Percentiles rank a stretch among this genome's conserved stretches.
Evolutionary conservation across 2,329 filamentous ascomycete genomes (phyloP).

Genomic region (Ascochyta pisi): DNA sequence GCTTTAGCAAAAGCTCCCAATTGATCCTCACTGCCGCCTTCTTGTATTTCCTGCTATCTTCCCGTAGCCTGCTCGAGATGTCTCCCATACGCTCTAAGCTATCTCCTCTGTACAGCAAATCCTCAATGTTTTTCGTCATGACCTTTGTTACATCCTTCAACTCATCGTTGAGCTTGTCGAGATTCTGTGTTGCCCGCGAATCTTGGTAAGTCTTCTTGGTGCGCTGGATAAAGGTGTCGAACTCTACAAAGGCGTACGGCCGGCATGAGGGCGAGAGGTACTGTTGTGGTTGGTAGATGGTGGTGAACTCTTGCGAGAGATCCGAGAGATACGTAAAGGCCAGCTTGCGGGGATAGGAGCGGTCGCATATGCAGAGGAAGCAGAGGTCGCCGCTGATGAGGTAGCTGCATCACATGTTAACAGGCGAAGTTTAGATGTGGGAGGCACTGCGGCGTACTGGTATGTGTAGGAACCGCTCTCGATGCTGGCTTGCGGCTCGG

Average conservation of each 20-base stretch:
- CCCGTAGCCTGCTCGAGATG: conserved; percentile 82
- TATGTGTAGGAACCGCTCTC: conserved; percentile 83
- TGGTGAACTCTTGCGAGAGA: conserved; percentile 87
- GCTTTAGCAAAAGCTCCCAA: conserved; percentile 95
- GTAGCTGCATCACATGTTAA: conserved; percentile 65
- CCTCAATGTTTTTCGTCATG: conserved; percentile 99
- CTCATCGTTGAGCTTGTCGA: conserved; percentile 96
- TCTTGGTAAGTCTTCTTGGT: conserved; percentile 96
- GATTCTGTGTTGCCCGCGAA: conserved; percentile 85
- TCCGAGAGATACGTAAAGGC: conserved; percentile 98
- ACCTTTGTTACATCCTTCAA: conserved; percentile 97
- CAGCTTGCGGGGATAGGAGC: conserved; percentile 94
- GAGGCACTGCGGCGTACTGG: conserved; percentile 67
- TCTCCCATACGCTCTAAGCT: conserved; percentile 97
- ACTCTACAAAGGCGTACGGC: conserved; percentile 96
- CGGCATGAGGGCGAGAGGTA: conserved; percentile 77
- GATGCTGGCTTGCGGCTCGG: conserved; percentile 89
- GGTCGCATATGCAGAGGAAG: conserved; percentile 93
- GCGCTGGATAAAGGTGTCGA: conserved; percentile 94
- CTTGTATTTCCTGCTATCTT: conserved; percentile 94
- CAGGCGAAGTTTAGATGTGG: not conserved
- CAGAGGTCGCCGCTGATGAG: conserved; percentile 81
- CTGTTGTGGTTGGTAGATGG: conserved; percentile 76
- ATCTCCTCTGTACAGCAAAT: conserved; percentile 92
- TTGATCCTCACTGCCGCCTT: conserved; percentile 94